Conservation (phyloP, 331 rosid species). For the Malus hybrid region DNA sequence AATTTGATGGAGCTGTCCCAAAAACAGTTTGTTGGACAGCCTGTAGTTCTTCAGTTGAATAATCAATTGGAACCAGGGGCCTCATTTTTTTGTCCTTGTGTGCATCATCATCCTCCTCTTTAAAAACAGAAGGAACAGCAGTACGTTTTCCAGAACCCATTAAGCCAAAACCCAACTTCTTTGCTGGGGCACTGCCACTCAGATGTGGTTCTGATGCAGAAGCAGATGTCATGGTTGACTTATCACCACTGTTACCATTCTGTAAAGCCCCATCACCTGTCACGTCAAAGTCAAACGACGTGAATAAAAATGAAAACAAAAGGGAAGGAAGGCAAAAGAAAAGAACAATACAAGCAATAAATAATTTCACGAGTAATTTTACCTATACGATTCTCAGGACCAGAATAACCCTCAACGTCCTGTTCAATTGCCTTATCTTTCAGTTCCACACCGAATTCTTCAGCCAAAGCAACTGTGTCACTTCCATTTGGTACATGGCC, state of each 20-base stretch:
- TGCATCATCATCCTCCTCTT: constrained; percentile 93
- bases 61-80: constrained; percentile 97
- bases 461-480: constrained; percentile 31
- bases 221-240: constrained; percentile 37
- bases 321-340: not conserved
- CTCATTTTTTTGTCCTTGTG: constrained; percentile 94
- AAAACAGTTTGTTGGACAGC: constrained; percentile 63
- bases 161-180: constrained; percentile 91
- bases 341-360: not conserved
- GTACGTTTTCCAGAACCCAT: constrained; percentile 96
- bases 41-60: constrained; percentile 92
- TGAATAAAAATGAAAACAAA: constrained; percentile 7
- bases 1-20: constrained; percentile 69
- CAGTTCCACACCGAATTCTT: constrained; percentile 36
- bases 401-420: constrained; percentile 32
- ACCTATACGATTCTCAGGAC: constrained; percentile 54
- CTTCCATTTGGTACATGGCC: constrained; percentile 29
- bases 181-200: constrained; percentile 58
- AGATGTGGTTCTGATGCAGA: constrained; percentile 48
- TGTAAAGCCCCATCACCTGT: constrained; percentile 51
- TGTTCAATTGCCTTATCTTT: constrained; percentile 35
- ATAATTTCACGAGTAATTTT: not conserved
- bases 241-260: constrained; percentile 42
- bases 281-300: constrained; percentile 19
- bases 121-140: constrained; percentile 81